phyloP scores from a whole-genome alignment of 306 rosid genomes.

The Dalbergia cochinchinensis region DNA sequence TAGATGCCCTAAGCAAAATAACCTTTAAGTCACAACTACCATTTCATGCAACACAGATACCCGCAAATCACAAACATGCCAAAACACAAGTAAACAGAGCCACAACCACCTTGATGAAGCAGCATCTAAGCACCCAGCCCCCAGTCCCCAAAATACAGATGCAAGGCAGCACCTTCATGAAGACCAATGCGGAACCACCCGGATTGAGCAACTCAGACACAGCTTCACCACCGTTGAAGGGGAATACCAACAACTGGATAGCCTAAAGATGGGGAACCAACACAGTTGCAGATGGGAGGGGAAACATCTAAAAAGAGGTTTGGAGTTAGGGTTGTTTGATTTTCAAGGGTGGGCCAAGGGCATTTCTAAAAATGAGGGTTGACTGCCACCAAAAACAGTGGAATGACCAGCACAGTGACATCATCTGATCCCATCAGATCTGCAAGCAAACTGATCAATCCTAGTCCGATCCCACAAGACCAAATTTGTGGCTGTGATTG shows the following conservation, averaged over 20 bases:
- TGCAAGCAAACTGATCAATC: background rate
- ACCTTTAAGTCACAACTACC: background rate
- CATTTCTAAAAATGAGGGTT: background rate
- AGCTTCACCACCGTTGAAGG: too few relatives aligned
- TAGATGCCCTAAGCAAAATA: background rate
- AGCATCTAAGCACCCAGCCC: background rate
- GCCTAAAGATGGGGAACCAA: background rate
- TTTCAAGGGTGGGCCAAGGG: background rate
- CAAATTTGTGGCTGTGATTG: background rate
- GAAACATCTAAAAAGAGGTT: background rate
- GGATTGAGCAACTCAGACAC: background rate
- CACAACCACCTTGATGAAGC: background rate
- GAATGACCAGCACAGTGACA: background rate
- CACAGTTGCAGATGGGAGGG: too few relatives aligned
- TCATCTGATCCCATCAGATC: background rate
- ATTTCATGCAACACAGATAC: background rate
- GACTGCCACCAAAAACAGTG: background rate
- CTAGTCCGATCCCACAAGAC: background rate
- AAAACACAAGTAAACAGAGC: background rate
- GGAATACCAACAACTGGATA: background rate
- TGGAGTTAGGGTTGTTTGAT: background rate
- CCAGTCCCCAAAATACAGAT: background rate
- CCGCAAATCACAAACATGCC: background rate
- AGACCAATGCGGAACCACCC: background rate
- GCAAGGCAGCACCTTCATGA: background rate